Evolutionary conservation across 345 rosid species (phyloP).

Genomic region (Gossypium raimondii): DNA sequence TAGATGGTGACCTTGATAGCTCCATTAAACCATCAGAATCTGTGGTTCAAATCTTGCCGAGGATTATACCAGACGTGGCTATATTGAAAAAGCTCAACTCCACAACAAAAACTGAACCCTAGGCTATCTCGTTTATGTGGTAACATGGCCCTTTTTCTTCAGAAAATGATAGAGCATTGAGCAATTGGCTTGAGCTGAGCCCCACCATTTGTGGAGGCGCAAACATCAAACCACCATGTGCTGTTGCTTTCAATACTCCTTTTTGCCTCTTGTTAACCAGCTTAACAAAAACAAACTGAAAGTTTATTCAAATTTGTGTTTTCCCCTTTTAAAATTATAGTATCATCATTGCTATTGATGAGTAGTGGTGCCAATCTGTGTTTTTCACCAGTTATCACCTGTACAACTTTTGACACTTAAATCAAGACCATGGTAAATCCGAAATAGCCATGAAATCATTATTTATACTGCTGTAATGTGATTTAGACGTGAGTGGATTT

Average conservation of each 20-base stretch:
- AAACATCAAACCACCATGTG: background rate
- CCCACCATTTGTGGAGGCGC: background rate
- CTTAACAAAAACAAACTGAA: no score
- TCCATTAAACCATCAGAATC: background rate
- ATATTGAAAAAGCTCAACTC: background rate
- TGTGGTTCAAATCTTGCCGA: slow-evolving; percentile 10
- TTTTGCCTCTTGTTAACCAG: background rate
- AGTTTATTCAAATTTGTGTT: no score
- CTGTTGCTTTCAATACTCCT: background rate
- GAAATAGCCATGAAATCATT: background rate
- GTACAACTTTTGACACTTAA: no score
- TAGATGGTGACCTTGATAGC: background rate
- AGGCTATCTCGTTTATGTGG: slow-evolving; percentile 12
- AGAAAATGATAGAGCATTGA: background rate
- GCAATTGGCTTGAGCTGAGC: background rate
- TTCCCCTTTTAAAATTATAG: no score
- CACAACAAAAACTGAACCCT: background rate
- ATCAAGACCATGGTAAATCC: background rate
- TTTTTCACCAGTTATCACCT: no score
- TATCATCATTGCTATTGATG: no score
- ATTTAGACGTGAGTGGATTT: background rate
- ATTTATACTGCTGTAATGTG: background rate
- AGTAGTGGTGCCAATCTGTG: no score
- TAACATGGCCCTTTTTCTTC: background rate
- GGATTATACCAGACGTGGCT: slow-evolving; percentile 16